Evolutionary conservation across 164 flowering plant species (phyloP), one percentile per base, ranked within the genome.

Genomic region (Magnolia officinalis): DNA sequence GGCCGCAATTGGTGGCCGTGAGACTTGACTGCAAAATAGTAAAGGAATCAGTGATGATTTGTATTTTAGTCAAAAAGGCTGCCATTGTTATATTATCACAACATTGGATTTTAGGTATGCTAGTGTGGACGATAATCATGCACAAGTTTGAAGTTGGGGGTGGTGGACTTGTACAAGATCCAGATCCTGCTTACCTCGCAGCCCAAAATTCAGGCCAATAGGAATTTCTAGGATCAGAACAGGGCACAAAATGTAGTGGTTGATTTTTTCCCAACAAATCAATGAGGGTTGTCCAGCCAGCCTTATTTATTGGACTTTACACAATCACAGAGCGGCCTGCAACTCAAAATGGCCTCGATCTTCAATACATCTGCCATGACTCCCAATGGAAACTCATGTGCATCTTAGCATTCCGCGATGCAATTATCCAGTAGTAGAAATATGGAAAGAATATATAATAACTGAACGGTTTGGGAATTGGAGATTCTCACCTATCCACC

Each of bases 11-110:
- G 89, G 31, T 21, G 89, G 83, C 72, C 79, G 81, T 23, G 83
- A 80, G 73, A 86, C 84, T 24, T 88, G 83, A 74, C 94, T 90
- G 92, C 76, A 76, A 75, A 73, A 16, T 24, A 37, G 61, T 55
- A 55, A 55, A 55, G 61, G 61, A 50, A 51, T 45, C 70, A 78
- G 2, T 19, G 0, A 37, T 31, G 19, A 71, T 11, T 10, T 24
- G 66, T 16, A 61, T 24, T 45, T 50, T 4, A 19, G 67, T 65
- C 8, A 65, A 14, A 65, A 9, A 65, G 18, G 67, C 2, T 20
- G 61, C 61, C 61, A 55, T 11, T 11, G 61, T 14, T 55, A 55
- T 55, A 16, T 55, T 55, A 11, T 16, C 16, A 11, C 2, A 55
- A 11, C 13, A 55, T 55, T 10, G 13, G 61, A 8, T 21, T 8